Evolutionary conservation across 371 early-diverging fungal genomes (phyloP), one percentile per base, ranked within the genome.

Genomic region (Actinomortierella ambigua): DNA sequence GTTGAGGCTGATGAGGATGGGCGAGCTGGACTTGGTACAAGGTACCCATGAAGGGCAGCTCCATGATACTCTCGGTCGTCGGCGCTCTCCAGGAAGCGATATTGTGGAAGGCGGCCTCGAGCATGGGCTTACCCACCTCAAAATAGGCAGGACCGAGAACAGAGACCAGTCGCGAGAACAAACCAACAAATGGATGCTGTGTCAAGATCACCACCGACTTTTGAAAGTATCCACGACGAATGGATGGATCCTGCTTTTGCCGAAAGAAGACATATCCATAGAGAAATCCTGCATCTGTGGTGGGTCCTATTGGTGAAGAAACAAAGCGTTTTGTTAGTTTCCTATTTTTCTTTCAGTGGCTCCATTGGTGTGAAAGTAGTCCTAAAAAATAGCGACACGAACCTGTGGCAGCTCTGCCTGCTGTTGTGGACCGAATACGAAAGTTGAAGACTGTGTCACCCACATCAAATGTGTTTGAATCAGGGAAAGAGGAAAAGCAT

Each of bases 201-300:
- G 94, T 89, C 34, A 97, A 77, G 8, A 95, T 59, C 0, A 95
- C 96, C 14, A 96, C 76, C 0, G 95, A 91, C 77, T 95, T 95
- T 87, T 94, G 94, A 70, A 95, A 94, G 63, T 90, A 96, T 6
- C 98, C 98, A 40, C 98, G 86, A 26, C 91, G 81, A 63, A 95
- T 90, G 29, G 84, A 78, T 4, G 88, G 77, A 77, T 97, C 96
- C 69, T 87, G 86, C 76, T 92, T 88, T 68, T 97, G 98, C 28
- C 97, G 85, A 69, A 98, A 98, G 67, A 96, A 96, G 4, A 95
- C 96, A 79, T 95, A 95, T 23, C 94, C 96, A 73, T 97, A 92
- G 7, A 91, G 79, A 68, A 88, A 93, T 42, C 88, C 91, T 49
- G 92, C 91, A 55, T 83, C 86, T 14, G 83, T 79, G 3, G 86